These are phyloP conservation scores for Didymellaceae sp. DNA, from an alignment of 2,329 filamentous ascomycete species.

Conservation along the genomic window DNA sequence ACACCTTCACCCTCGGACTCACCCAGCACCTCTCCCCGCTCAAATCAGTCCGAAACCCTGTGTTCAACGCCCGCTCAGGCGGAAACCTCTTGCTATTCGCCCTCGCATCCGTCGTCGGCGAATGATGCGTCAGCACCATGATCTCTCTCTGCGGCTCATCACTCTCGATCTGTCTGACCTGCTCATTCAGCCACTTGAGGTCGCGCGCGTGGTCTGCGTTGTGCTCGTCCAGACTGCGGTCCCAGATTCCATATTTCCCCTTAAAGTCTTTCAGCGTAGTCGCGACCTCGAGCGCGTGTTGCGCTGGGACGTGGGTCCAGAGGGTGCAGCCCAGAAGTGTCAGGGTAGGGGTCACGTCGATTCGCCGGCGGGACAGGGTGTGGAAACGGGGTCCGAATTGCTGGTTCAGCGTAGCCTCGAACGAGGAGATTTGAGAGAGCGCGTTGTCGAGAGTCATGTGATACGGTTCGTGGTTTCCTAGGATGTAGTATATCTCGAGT, in stretches of 20 bases:
- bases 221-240: slow-evolving; percentile 6
- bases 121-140: slow-evolving; percentile 7
- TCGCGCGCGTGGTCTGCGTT: slow-evolving; percentile 7
- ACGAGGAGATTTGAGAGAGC: not conserved
- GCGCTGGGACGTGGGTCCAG: slow-evolving; percentile 6
- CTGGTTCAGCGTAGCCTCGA: not conserved
- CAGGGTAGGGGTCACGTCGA: not conserved
- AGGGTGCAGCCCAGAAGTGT: slow-evolving; percentile 20
- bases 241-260: not conserved
- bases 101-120: not conserved
- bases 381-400: slow-evolving; percentile 6
- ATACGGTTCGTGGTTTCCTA: slow-evolving; percentile 11
- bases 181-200: slow-evolving; percentile 4
- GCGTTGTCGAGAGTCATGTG: slow-evolving; percentile 1
- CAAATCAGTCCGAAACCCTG: slow-evolving; percentile 7
- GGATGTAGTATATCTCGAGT: slow-evolving; percentile 7
- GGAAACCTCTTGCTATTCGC: slow-evolving; percentile 5
- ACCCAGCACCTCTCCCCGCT: slow-evolving; percentile 8
- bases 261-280: slow-evolving; percentile 1
- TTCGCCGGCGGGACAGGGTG: slow-evolving; percentile 5
- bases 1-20: slow-evolving; percentile 4
- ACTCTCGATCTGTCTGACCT: not conserved
- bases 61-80: slow-evolving; percentile 4
- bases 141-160: not conserved
- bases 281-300: slow-evolving; percentile 4